These are phyloP conservation scores for Pseudogymnoascus sp. DNA, from an alignment of 2,329 filamentous ascomycete genomes.

Conservation along the genomic window DNA sequence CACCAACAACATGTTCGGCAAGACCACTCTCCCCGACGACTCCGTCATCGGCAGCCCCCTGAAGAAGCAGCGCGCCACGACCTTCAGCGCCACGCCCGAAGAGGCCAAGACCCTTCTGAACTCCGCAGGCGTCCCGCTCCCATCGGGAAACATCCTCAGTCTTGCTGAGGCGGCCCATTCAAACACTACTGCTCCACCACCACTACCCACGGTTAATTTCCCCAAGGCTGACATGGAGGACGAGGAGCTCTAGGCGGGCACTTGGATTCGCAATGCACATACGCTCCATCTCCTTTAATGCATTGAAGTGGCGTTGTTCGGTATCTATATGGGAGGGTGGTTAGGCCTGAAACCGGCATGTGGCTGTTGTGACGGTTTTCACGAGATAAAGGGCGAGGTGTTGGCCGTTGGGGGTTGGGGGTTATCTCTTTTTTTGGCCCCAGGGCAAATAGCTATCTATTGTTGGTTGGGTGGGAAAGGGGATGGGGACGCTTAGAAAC, in stretches of 20 bases:
- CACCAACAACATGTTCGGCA: constrained; percentile 34
- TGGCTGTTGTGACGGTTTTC: background rate
- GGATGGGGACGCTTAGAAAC: background rate
- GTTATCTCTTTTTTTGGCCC: background rate
- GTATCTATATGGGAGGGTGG: background rate
- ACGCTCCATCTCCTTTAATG: background rate
- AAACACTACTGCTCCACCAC: background rate
- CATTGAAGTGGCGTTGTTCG: background rate
- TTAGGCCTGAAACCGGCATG: background rate
- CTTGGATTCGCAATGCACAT: background rate
- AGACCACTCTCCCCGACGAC: constrained; percentile 39
- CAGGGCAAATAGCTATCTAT: background rate
- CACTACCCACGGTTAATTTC: background rate
- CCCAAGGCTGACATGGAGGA: background rate
- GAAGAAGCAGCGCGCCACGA: constrained; percentile 58
- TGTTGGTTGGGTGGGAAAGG: background rate
- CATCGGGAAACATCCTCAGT: background rate
- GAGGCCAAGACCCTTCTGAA: constrained; percentile 8
- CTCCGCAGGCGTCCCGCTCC: background rate
- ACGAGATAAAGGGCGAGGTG: background rate
- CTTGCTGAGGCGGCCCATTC: background rate
- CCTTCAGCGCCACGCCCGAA: constrained; percentile 8
- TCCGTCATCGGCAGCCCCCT: constrained; percentile 59
- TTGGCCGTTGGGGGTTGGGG: background rate
- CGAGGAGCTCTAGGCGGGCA: background rate